These are phyloP conservation scores for Magnolia officinalis DNA, from an alignment of 164 flowering plant genomes.

Conservation along the genomic window DNA sequence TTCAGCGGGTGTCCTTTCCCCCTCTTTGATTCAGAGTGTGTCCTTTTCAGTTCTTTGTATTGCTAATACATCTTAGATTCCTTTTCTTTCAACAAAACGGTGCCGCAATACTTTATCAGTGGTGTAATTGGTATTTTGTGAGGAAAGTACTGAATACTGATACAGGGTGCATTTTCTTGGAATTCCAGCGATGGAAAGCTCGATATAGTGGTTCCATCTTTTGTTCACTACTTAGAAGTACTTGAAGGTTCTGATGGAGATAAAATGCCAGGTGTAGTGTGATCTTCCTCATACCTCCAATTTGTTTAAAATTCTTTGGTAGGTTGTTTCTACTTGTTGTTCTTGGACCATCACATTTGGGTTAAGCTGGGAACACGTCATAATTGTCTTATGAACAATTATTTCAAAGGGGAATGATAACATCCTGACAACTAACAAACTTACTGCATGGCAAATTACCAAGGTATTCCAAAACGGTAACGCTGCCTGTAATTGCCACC, in stretches of 20 bases:
- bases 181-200: slow-evolving; percentile 88
- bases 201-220: slow-evolving; percentile 94
- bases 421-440: too few species aligned
- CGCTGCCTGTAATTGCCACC: too few species aligned
- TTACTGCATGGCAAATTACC: too few species aligned
- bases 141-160: not conserved
- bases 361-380: not conserved
- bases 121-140: not conserved
- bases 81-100: not conserved
- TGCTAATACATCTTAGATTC: not conserved
- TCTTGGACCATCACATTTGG: not conserved
- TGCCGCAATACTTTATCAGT: not conserved
- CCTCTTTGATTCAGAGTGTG: not conserved
- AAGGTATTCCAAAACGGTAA: too few species aligned
- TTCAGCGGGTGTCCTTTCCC: not conserved
- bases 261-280: slow-evolving; percentile 74
- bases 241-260: slow-evolving; percentile 99
- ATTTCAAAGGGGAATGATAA: too few species aligned
- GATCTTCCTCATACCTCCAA: not conserved
- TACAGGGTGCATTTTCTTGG: slow-evolving; percentile 2
- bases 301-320: not conserved
- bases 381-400: too few species aligned
- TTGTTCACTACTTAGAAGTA: slow-evolving; percentile 96
- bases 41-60: not conserved
- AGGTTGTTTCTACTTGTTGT: not conserved